Conservation (phyloP, 2,329 filamentous ascomycete species). For the Curvularia spicifera region DNA sequence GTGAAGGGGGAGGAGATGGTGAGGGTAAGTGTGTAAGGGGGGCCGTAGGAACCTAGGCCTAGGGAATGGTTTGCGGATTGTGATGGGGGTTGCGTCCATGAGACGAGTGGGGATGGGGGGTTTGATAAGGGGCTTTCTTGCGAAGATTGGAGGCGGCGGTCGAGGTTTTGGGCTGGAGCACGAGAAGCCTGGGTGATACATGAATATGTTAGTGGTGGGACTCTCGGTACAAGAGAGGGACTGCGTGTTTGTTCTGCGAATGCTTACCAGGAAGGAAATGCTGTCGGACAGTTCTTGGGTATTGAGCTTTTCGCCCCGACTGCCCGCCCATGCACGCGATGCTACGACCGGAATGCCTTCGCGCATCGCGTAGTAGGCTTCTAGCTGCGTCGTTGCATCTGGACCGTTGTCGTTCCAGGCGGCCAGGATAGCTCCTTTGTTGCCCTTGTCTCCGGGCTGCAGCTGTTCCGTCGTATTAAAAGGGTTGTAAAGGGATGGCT, state of each 20-base stretch:
- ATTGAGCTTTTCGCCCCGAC: conserved; percentile 44
- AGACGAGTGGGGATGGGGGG: conserved; percentile 31
- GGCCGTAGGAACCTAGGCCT: conserved; percentile 53
- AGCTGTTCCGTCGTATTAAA: conserved; percentile 53
- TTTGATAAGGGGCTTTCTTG: conserved; percentile 2
- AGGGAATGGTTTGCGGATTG: conserved; percentile 26
- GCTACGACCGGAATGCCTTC: conserved; percentile 55
- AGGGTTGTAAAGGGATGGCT: conserved; percentile 54
- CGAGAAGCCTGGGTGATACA: conserved; percentile 28
- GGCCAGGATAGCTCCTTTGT: conserved; percentile 48
- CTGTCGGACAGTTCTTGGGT: conserved; percentile 37
- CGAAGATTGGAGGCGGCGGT: conserved; percentile 39
- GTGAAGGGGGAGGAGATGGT: conserved; percentile 52
- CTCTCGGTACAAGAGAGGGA: neutral
- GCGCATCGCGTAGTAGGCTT: conserved; percentile 57
- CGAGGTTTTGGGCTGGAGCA: conserved; percentile 56
- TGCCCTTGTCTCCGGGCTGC: conserved; percentile 34
- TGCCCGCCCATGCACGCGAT: conserved; percentile 53
- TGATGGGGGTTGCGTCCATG: conserved; percentile 39
- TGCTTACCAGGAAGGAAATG: conserved; percentile 46
- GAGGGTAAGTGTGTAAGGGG: conserved; percentile 55
- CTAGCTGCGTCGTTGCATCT: conserved; percentile 57
- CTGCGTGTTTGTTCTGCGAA: neutral
- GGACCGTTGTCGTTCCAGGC: conserved; percentile 60
- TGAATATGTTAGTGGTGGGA: neutral